Evolutionary conservation across 208 protist genomes (phyloP), one percentile per base, ranked within the genome.

Genomic region (Leishmania turanica): DNA sequence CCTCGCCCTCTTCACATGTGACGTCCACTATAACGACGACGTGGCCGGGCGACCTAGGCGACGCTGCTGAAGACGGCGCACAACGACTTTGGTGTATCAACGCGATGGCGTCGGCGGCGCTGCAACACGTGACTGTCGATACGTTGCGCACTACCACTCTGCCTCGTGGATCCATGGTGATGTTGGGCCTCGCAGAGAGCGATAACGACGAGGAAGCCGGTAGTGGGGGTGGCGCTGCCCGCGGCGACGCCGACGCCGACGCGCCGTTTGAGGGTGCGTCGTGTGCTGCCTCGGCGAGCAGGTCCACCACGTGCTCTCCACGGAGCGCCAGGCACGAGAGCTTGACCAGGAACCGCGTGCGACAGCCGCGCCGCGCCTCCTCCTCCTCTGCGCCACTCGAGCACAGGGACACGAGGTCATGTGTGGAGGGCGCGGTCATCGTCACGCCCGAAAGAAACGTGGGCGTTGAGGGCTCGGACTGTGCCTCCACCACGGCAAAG

Each of bases 1-100:
- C 60, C 27, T 81, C 77, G 21, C 79, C 53, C 24, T 86, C 82
- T n/a, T 79, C 40, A 3, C 51, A 45, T 2, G 34, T 31, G 24
- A 98, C 69, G 75, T 96, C 83, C 13, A 99, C 49, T n/a, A 95
- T 95, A 34, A 99, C 88, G 56, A 99, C 80, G 19, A 87, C 88
- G 75, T 99, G 98, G 27, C 75, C 51, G 17, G 77, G 2, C 49
- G 17, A 13, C 69, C 21, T 27, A 51, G 68, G 17, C 8, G 64
- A 47, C 37, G 68, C 24, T 24, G 68, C 19, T 6, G 68, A 24
- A 5, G 83, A 56, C 51, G 69, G 58, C 2, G 75, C 73, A 47
- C 74, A 78, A 1, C 78, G 78, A 45, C 66, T 65, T 53, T 69
- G 73, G 15, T 56, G 42, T 6, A 83, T 31, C 31, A 49, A 15